These are phyloP conservation scores for Amanita rubescens DNA, from an alignment of 768 basidiomycete genomes.

Conservation along the genomic window DNA sequence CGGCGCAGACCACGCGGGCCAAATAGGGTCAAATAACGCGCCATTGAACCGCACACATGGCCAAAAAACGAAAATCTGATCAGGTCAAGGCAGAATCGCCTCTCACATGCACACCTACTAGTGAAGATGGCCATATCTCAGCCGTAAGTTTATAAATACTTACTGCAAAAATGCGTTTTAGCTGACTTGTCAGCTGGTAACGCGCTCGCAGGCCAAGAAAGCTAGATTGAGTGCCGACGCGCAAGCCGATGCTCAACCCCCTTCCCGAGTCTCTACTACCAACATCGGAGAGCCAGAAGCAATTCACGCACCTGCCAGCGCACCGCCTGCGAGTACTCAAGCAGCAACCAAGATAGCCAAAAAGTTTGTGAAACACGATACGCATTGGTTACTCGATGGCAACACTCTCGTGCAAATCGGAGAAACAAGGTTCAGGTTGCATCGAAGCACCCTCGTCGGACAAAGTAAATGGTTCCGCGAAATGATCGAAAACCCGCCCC, in stretches of 20 bases:
- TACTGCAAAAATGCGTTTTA: neutral
- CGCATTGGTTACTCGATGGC: constrained; percentile 29
- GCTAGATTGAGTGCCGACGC: neutral
- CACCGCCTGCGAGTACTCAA: neutral
- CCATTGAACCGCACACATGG: neutral
- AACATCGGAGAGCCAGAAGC: neutral
- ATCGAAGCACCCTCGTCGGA: constrained; percentile 25
- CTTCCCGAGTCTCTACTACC: too few relatives aligned
- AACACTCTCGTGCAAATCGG: constrained; percentile 27
- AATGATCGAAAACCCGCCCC: constrained; percentile 8
- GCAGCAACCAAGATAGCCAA: neutral
- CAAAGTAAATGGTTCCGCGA: constrained; percentile 27
- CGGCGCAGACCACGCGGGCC: too few relatives aligned
- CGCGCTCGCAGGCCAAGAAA: neutral
- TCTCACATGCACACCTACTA: neutral
- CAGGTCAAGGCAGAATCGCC: neutral
- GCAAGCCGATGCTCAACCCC: neutral
- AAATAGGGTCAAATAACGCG: too few relatives aligned
- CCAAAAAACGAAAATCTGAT: neutral
- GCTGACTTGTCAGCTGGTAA: neutral
- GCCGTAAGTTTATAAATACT: neutral
- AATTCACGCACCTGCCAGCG: neutral
- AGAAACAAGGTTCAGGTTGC: constrained; percentile 26
- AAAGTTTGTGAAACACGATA: neutral
- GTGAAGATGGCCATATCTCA: neutral